Conservation (phyloP, 768 basidiomycete species). For the Mrakia gelida region DNA sequence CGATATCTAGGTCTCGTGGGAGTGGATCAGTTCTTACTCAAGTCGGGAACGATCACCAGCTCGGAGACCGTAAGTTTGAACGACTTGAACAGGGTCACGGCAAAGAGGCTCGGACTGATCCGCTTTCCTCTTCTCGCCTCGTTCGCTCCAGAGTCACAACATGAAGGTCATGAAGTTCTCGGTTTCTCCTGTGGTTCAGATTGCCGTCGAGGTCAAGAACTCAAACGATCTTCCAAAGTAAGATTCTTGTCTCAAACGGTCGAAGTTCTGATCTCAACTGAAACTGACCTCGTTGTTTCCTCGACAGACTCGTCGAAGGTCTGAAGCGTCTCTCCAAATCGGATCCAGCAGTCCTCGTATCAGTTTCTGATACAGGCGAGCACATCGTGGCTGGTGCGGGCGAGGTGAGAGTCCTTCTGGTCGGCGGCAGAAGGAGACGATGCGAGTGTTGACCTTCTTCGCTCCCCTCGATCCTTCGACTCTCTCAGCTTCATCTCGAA, state of each 20-base stretch:
- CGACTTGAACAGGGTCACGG: no score
- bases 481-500: conserved; percentile 72
- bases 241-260: no score
- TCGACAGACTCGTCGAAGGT: conserved; percentile 99
- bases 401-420: no score
- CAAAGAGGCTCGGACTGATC: no score
- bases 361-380: conserved; percentile 60
- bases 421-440: no score
- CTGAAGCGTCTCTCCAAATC: conserved; percentile 99
- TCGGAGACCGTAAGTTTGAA: conserved; percentile 62
- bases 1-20: conserved; percentile 79
- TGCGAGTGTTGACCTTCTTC: no score
- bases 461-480: no score
- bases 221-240: conserved; percentile 97
- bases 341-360: conserved; percentile 59
- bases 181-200: conserved; percentile 97
- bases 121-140: no score
- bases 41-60: conserved; percentile 95
- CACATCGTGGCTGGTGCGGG: conserved; percentile 99
- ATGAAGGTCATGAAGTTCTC: conserved; percentile 99
- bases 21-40: conserved; percentile 99
- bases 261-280: no score
- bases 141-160: conserved; percentile 68
- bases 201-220: conserved; percentile 99
- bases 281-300: no score